Base-by-base conservation (phyloP, 768 basidiomycete species). In the Rhodosporidiobolus sp. region DNA sequence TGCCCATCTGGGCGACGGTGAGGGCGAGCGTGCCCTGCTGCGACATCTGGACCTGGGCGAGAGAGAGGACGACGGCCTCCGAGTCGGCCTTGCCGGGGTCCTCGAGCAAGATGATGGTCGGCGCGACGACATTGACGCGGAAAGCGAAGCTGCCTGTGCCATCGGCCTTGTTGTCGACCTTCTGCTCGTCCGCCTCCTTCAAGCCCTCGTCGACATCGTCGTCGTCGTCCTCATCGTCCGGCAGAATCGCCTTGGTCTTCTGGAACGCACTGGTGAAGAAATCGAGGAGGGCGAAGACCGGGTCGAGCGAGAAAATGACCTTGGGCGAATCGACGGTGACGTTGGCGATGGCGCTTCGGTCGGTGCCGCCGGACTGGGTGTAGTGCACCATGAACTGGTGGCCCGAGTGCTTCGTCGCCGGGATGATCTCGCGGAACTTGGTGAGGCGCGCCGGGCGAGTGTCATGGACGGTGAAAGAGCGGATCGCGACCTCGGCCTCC, bases 401-500 rank as follows among this genome's bases (percentile, higher is more conserved):
- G 70, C 94, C 94, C 70, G 89, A 86, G 77, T 96, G 92, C 67
- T 88, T 86, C 22, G 92, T 90, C 10, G 93, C 89, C 20, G 96
- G 95, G 72, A 99, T 91, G 67, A 99, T 94, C 80, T 98, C 94
- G 53, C 94, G 87, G 83, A 94, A 97, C 77, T 86, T 89, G 34
- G 92, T 90, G 58, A 84, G 84, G 12, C 92, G 91, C 1, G 71
- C 52, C 0, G 90, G 86, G 63, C 89, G 85, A 4, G 89, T 97
- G 79, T 95, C 94, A 80, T 86, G 88, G 85, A 97, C 89, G 1
- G 92, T 92, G 78, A 98, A 89, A 0, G 95, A 94, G 77, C 88
- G 87, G n/a, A 97, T 81, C 35, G 93, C 85, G 59, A 97, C 82
- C 81, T 96, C 94, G 4, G 90, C 88, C 80, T 96, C 92, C 70